Base-by-base conservation (phyloP, 148 eudicot genomes). In the Rhododendron griersonianum region DNA sequence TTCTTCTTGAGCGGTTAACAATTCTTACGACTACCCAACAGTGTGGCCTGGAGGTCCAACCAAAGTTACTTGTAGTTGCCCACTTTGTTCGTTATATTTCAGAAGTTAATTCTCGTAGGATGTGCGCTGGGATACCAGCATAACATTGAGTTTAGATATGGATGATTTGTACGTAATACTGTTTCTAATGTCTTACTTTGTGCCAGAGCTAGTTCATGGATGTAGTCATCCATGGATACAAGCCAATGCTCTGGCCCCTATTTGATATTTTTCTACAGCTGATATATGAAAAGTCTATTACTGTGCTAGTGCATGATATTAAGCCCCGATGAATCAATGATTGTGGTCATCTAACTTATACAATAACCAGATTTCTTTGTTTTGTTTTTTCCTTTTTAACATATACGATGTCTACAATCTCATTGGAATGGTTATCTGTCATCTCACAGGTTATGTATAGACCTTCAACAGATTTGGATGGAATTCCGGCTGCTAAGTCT, bases 401-500 rank as follows among this genome's bases (percentile, higher is more conserved):
- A 16, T 48, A 5, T 74, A 11, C 48, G 35, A 19, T 51, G 33
- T 74, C 41, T n/a, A 14, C 67, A n/a, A 33, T 13, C 69, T 73
- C 25, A 51, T 84, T 5, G 16, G 79, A n/a, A 79, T 28, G 19
- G 73, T 18, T 84, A 71, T 37, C 37, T 65, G 7, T 86, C 23
- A 6, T 57, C 84, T 85, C 82, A 21, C 89, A 97, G 99, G 87
- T 94, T 76, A 89, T 97, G 93, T 97, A 94, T 87, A 89, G 90
- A 86, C 99, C 99, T 67, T 74, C 86, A 39, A 92, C 88, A 87
- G 96, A 93, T 59, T 87, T 89, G 85, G 91, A 89, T 86, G 99
- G 99, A 63, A 94, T 97, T 91, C 94, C 93, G 0, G 96, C 94
- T 78, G 99, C 99, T 21, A 89, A 93, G 73, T 83, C 91, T 78